Evolutionary conservation across 1,139 yeast genomes (phyloP), one percentile per base, ranked within the genome.

Genomic region (Kluyveromyces sp.): DNA sequence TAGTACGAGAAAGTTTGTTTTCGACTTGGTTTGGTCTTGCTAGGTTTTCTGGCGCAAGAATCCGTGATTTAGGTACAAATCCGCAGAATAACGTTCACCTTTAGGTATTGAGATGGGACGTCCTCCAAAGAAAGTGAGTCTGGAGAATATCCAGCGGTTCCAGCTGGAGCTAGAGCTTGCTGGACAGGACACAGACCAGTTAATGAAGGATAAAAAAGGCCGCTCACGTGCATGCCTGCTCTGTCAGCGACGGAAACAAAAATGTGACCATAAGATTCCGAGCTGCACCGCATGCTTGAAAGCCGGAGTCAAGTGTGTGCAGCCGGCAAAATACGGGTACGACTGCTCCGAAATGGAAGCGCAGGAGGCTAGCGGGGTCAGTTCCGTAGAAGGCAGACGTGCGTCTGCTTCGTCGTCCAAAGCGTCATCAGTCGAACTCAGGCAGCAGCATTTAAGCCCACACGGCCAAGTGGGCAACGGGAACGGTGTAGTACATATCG

Each of bases 231-330:
- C 77, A 1, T 75, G 80, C 53, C 57, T 70, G 33, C 55, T 74
- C 16, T 75, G 80, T 46, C 77, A 74, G 49, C 70, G 72, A 52
- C 57, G 79, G 37, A 75, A 75, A 52, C 78, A 74, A 52, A 70
- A 74, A 51, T 78, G 83, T 59, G 83, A 78, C 51, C 83, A 77
- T 47, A 65, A 78, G 44, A 57, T 73, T 7, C 83, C 83, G 2
- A 68, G 76, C 36, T 78, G 83, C 53, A 74, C 83, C 7, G 77
- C 78, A 34, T 78, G 83, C 60, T 59, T 77, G 42, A 75, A 75
- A 52, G 79, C 83, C 0, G 75, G 73, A 20, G 75, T 72, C 3
- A 64, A 69, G 47, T 78, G 83, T 57, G 65, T 77, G 3, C 80
- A 78, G 53, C 83, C 83, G 0, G 75, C 75, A 3, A 67, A 75